Evolutionary conservation across 2,329 filamentous ascomycete species (phyloP), one percentile per base, ranked within the genome.

Genomic region (Monilinia aucupariae): DNA sequence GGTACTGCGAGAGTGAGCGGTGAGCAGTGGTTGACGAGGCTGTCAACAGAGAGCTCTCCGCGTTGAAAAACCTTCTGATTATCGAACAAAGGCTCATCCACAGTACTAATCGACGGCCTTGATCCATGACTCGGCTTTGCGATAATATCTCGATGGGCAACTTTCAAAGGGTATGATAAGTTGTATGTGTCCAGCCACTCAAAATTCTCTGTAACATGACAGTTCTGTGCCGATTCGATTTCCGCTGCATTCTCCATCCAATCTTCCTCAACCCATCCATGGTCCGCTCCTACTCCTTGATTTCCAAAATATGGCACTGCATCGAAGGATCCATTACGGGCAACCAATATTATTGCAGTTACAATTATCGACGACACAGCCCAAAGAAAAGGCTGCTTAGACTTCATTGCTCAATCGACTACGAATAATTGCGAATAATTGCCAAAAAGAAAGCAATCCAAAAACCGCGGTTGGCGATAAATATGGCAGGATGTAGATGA

Each of bases 101-200:
- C 50, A 2, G 65, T 47, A 1, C 71, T 71, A 25, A 72, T 50
- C 12, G 69, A 67, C 2, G 69, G 65, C 30, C 71, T 65, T 45
- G 48, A 34, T 25, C 61, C 53, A 63, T 59, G 34, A 50, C 37
- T 54, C 20, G 69, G 67, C 25, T 53, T 62, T 3, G 67, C 65
- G 55, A 70, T 51, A 32, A 72, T 72, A 51, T 72, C 69, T 59
- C 71, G 67, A 1, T 70, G 70, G 27, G 68, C 67, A 66, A 72
- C 72, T 54, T 68, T 63, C 32, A 72, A 67, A 2, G 70, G 69
- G 56, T 69, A 71, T 7, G 68, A 65, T 63, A 73, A 68, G 17
- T 71, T 65, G 49, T 72, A 72, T 27, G 32, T 63, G 17, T 34
- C 54, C 37, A 63, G 37, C 61, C 61, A 63, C 37, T 45, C 37